phyloP scores from a whole-genome alignment of 257 asterid species.

The Agastache rugosa region DNA sequence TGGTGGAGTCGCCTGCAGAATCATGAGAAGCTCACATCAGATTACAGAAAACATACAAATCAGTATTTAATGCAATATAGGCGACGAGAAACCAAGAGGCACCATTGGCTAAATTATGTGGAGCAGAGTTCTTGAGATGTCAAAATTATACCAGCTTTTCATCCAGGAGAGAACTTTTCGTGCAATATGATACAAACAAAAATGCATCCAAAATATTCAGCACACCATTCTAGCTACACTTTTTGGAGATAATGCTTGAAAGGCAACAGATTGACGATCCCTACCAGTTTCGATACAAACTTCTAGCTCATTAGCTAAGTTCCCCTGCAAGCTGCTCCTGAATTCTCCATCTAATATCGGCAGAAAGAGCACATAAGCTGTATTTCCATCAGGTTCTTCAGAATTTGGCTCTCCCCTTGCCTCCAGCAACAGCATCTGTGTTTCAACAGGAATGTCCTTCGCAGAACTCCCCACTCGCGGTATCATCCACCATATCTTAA shows the following conservation, averaged over 20 bases:
- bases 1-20: conserved; percentile 48
- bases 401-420: conserved; percentile 32
- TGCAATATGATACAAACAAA: conserved; percentile 18
- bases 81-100: not conserved
- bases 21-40: conserved; percentile 20
- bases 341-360: conserved; percentile 52
- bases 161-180: not conserved
- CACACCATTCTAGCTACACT: not conserved
- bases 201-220: not conserved
- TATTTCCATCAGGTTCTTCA: conserved; percentile 28
- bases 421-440: conserved; percentile 57
- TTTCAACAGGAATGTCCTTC: conserved; percentile 55
- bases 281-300: conserved; percentile 63
- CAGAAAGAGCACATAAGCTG: conserved; percentile 48
- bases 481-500: conserved; percentile 65
- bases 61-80: conserved; percentile 12
- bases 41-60: not conserved
- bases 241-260: conserved; percentile 1
- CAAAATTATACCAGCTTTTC: conserved; percentile 23
- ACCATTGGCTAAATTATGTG: not conserved
- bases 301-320: conserved; percentile 60
- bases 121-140: not conserved
- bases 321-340: conserved; percentile 69
- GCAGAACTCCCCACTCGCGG: conserved; percentile 56
- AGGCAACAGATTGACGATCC: conserved; percentile 8